Evolutionary conservation across 768 basidiomycete species (phyloP).

Genomic region (Podaxis sp.): DNA sequence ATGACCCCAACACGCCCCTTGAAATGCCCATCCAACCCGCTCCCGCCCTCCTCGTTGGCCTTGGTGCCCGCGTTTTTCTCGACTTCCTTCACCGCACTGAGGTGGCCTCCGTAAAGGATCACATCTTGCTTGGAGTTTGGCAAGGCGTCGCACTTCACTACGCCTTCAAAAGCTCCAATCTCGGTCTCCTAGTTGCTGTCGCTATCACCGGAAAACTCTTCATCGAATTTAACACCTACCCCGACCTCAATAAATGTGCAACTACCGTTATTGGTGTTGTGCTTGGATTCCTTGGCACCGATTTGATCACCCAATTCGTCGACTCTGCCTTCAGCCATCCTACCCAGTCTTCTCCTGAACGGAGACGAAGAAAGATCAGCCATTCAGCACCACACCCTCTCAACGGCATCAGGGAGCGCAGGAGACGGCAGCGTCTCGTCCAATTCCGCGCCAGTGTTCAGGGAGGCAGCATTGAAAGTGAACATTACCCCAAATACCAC

Average conservation of each 20-base stretch:
- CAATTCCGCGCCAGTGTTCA: constrained; percentile 43
- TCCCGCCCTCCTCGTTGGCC: constrained; percentile 67
- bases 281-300: constrained; percentile 67
- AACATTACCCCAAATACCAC: constrained; percentile 21
- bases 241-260: constrained; percentile 51
- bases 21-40: constrained; percentile 45
- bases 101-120: constrained; percentile 49
- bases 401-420: constrained; percentile 19
- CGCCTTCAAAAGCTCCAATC: constrained; percentile 48
- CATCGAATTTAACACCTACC: constrained; percentile 52
- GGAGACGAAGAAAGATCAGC: constrained; percentile 25
- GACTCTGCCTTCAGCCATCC: constrained; percentile 37
- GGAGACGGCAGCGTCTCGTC: constrained; percentile 33
- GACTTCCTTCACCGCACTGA: constrained; percentile 49
- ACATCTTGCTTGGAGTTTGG: constrained; percentile 66
- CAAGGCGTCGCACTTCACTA: constrained; percentile 75
- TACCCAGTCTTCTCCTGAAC: constrained; percentile 20
- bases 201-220: constrained; percentile 58
- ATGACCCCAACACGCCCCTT: constrained; percentile 18
- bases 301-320: constrained; percentile 63
- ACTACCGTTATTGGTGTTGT: constrained; percentile 63
- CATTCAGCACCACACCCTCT: constrained; percentile 15
- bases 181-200: constrained; percentile 53
- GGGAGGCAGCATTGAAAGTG: constrained; percentile 26
- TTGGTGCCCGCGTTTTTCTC: constrained; percentile 67